These are phyloP conservation scores for Flaveria robusta DNA, from an alignment of 129 eudicot species.

Conservation along the genomic window DNA sequence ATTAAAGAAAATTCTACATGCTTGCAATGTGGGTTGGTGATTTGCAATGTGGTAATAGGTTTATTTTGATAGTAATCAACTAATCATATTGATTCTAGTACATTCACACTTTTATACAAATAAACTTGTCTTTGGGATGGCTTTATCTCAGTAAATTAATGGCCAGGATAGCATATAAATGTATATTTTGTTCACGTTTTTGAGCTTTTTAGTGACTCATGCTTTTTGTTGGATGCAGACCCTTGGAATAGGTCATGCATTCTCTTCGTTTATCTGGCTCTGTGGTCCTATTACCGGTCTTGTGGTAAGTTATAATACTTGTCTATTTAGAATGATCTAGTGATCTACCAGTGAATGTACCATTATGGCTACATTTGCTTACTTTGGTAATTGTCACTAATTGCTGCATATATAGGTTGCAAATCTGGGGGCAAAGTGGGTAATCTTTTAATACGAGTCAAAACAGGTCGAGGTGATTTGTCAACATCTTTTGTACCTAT, in stretches of 20 bases:
- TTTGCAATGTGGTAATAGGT: not conserved
- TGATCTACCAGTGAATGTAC: not conserved
- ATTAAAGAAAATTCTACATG: no score
- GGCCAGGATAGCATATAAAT: not conserved
- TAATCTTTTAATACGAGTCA: no score
- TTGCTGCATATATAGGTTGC: no score
- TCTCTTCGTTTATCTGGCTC: constrained; percentile 95
- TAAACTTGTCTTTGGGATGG: not conserved
- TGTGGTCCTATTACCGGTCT: constrained; percentile 99
- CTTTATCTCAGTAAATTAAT: not conserved
- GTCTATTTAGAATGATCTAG: not conserved
- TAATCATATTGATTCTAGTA: no score
- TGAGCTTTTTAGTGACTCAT: not conserved
- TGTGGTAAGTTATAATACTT: constrained; percentile 61
- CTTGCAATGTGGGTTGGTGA: no score
- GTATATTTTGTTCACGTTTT: no score
- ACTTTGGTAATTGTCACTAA: no score
- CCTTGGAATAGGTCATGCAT: constrained; percentile 27
- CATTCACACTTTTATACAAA: not conserved
- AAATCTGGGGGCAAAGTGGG: no score
- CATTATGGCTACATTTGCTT: not conserved
- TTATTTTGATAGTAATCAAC: not conserved
- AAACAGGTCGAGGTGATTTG: no score
- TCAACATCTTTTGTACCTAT: no score
- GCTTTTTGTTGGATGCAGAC: not conserved